A percentile compares a stretch with the other conserved stretches of the same genome.
Evolutionary conservation across 768 basidiomycete genomes (phyloP).

Genomic region (Russula brevipes): DNA sequence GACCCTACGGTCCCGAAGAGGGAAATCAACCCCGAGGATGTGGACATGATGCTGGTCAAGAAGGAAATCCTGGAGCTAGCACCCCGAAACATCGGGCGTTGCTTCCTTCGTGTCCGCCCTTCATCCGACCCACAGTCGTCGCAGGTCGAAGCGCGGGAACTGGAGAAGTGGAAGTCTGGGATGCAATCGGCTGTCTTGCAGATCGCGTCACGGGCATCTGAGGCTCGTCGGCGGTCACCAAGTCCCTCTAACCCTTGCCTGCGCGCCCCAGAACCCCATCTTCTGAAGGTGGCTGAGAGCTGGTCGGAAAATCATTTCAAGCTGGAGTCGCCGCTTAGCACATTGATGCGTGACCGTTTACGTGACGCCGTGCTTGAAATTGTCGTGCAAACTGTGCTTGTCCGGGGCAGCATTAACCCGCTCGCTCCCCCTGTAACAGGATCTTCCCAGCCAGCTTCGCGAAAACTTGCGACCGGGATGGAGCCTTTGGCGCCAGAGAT

Average conservation of each 20-base stretch:
- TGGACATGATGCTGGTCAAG: slow-evolving; percentile 57
- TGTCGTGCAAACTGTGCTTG: slow-evolving; percentile 45
- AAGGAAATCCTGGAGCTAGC: slow-evolving; percentile 70
- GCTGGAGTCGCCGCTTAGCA: slow-evolving; percentile 51
- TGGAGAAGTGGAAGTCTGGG: slow-evolving; percentile 43
- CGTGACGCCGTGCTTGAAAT: slow-evolving; percentile 58
- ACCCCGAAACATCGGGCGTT: slow-evolving; percentile 55
- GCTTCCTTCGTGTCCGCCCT: slow-evolving; percentile 37
- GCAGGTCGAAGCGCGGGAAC: slow-evolving; percentile 35
- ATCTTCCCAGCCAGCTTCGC: slow-evolving; percentile 30
- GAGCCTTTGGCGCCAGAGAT: slow-evolving; percentile 70
- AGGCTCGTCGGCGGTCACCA: slow-evolving; percentile 31
- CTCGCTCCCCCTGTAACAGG: background rate
- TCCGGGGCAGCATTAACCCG: slow-evolving; percentile 39
- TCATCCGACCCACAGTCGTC: slow-evolving; percentile 19
- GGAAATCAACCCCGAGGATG: slow-evolving; percentile 43
- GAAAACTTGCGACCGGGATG: slow-evolving; percentile 44
- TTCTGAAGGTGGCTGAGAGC: slow-evolving; percentile 56
- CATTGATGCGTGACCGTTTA: slow-evolving; percentile 57
- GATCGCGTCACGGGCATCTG: slow-evolving; percentile 62
- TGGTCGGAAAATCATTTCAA: slow-evolving; percentile 71
- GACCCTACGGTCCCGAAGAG: slow-evolving; percentile 30
- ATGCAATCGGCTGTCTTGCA: slow-evolving; percentile 53
- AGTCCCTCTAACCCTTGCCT: slow-evolving; percentile 2
- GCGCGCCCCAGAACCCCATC: slow-evolving; percentile 35